Evolutionary conservation across 2,329 filamentous ascomycete genomes (phyloP).

Genomic region (Erysiphe pulchra): DNA sequence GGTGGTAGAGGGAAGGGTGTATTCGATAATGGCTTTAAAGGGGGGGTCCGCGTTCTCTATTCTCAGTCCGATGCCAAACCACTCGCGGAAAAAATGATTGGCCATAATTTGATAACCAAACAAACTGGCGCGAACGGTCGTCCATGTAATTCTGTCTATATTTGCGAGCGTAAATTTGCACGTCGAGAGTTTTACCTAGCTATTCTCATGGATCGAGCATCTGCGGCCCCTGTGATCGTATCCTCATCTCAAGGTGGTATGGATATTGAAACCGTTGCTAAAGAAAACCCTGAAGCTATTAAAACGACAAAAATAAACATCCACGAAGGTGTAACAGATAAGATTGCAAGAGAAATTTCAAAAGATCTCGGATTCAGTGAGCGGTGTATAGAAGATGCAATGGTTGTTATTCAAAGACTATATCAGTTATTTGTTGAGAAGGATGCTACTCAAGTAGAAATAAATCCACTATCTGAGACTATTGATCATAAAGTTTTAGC

Average conservation of each 20-base stretch:
- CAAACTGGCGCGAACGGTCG: conserved; percentile 86
- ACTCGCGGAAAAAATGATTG: conserved; percentile 98
- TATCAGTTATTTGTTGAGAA: conserved; percentile 98
- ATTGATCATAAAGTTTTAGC: conserved; percentile 94
- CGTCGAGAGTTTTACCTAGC: conserved; percentile 98
- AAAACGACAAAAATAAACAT: conserved; percentile 85
- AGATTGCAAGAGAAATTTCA: conserved; percentile 74
- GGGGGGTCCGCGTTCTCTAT: conserved; percentile 96
- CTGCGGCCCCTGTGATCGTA: conserved; percentile 83
- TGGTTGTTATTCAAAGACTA: conserved; percentile 91
- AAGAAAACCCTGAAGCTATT: conserved; percentile 92
- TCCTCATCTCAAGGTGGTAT: conserved; percentile 96
- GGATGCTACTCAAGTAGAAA: conserved; percentile 97
- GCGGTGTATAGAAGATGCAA: conserved; percentile 89
- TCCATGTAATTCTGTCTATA: conserved; percentile 93
- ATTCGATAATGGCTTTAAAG: conserved; percentile 97
- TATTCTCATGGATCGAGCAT: conserved; percentile 87
- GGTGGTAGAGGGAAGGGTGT: conserved; percentile 93
- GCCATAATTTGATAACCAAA: conserved; percentile 98
- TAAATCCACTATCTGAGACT: conserved; percentile 96
- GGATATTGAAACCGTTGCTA: conserved; percentile 96
- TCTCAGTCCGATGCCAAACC: conserved; percentile 90
- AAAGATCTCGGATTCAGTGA: conserved; percentile 89
- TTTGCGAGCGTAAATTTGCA: conserved; percentile 98
- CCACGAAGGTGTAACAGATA: conserved; percentile 81